phyloP scores from a whole-genome alignment of 768 basidiomycete species.

The Hericium coralloides region DNA sequence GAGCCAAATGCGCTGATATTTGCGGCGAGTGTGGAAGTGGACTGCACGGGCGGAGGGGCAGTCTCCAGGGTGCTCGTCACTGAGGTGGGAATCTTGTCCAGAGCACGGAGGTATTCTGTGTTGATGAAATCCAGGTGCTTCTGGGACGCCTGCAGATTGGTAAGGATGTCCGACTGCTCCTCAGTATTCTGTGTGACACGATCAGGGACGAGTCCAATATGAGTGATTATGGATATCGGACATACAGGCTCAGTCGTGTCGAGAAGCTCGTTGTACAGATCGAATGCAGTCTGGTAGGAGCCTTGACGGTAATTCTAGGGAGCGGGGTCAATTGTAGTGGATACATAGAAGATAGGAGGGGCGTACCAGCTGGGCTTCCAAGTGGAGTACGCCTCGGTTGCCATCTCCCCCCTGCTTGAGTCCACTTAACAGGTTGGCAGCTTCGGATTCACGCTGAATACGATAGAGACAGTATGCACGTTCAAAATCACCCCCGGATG shows the following conservation, averaged over 20 bases:
- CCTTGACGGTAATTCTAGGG: conserved; percentile 71
- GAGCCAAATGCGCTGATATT: conserved; percentile 22
- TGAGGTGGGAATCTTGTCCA: conserved; percentile 50
- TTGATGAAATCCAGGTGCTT: conserved; percentile 80
- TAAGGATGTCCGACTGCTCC: conserved; percentile 81
- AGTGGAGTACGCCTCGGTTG: conserved; percentile 60
- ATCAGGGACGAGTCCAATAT: conserved; percentile 4
- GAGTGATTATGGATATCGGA: conserved; percentile 18
- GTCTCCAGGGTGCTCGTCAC: conserved; percentile 49
- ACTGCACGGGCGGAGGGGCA: conserved; percentile 46
- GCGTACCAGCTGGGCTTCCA: conserved; percentile 84
- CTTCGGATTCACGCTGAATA: conserved; percentile 67
- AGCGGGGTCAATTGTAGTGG: conserved; percentile 3
- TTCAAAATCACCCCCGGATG: conserved; percentile 41
- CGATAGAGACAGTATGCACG: conserved; percentile 80
- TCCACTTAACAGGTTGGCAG: conserved; percentile 38
- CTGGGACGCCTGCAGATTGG: conserved; percentile 76
- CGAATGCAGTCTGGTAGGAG: conserved; percentile 61
- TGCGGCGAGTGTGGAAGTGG: conserved; percentile 21
- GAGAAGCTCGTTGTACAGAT: conserved; percentile 74
- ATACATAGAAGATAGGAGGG: conserved; percentile 1
- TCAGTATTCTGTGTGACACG: conserved; percentile 55
- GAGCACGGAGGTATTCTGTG: conserved; percentile 52
- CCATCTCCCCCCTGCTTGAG: conserved; percentile 34
- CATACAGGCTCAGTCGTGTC: conserved; percentile 69